Base-by-base conservation (phyloP, 305 asterid genomes). In the Euphrasia arctica region DNA sequence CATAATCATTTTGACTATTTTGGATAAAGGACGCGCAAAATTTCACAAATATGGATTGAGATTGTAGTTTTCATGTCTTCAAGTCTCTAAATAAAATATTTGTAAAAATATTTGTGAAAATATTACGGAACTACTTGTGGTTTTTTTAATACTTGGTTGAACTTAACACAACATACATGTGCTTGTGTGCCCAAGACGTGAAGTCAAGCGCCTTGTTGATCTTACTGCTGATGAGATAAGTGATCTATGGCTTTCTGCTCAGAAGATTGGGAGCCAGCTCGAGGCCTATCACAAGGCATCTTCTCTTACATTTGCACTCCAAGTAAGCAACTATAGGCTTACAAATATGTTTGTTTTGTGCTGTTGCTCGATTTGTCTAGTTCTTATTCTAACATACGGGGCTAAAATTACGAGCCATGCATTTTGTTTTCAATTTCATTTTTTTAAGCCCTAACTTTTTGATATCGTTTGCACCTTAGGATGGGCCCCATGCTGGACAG, bases 401-500 rank as follows among this genome's bases (percentile, higher is more conserved):
- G 14, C 9, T 48, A 12, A 48, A 13, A 18, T 51, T 25, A 43
- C 8, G 65, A 48, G 45, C n/a, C 15, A 13, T 58, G 62, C 22
- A 64, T 60, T 69, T 47, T 70, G 43, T 64, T 41, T 60, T 9
- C 34, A 12, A 45, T 64, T 14, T 56, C 60, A 43, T 3, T 7
- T 22, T 41, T 14, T 4, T 1, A 63, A 54, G 52, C 69, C 50
- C 58, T 70, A 64, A 72, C 8, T 29, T 49, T 65, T 59, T 39
- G 66, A 48, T 34, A 13, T 63, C 57, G 66, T 15, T 64, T 65
- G 64, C 63, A 42, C 71, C 56, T 60, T 65, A 93, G 99, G 97
- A 93, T 72, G 99, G 99, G 7, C 96, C 95, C 5, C 88, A 86
- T 70, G 95, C 99, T 31, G 96, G 99, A 56, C 99, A 93, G 79